These are phyloP conservation scores for Ochetophila trinervis DNA, from an alignment of 306 rosid species.

Conservation along the genomic window DNA sequence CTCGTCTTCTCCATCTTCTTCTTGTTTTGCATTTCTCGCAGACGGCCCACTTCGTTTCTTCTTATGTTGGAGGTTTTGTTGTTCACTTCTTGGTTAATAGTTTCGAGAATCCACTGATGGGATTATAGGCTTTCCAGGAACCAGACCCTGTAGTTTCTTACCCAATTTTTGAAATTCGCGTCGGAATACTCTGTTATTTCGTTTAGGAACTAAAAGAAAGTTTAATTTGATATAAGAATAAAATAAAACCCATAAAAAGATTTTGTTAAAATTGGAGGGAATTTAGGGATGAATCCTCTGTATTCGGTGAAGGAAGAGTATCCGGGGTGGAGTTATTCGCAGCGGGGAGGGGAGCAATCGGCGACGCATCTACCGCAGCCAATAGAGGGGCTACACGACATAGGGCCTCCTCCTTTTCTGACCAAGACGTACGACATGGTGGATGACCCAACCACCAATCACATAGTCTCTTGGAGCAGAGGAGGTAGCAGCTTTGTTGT, in stretches of 20 bases:
- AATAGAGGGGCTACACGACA: slow-evolving; percentile 74
- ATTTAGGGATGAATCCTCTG: slow-evolving; percentile 41
- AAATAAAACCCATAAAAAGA: background rate
- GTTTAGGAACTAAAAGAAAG: background rate
- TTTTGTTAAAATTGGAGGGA: background rate
- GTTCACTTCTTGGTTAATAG: background rate
- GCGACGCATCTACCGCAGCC: slow-evolving; percentile 56
- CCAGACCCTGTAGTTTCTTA: background rate
- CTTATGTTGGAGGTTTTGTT: background rate
- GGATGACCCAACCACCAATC: slow-evolving; percentile 56
- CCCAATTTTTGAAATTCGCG: slow-evolving; percentile 2
- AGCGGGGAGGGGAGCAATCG: slow-evolving; percentile 22
- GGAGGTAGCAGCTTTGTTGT: slow-evolving; percentile 75
- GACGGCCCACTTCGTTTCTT: background rate
- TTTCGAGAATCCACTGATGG: background rate
- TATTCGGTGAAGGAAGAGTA: slow-evolving; percentile 59
- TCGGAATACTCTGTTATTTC: background rate
- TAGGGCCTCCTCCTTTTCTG: slow-evolving; percentile 89
- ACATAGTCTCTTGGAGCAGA: slow-evolving; percentile 72
- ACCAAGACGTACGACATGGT: slow-evolving; percentile 84
- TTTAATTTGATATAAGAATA: background rate
- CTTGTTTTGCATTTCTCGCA: background rate
- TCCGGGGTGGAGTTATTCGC: slow-evolving; percentile 35
- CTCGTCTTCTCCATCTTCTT: background rate
- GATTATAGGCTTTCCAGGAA: background rate